Percentiles rank a stretch among this genome's conserved stretches.
These are phyloP conservation scores for Lepiota subincarnata DNA, from an alignment of 768 basidiomycete genomes.

Conservation along the genomic window DNA sequence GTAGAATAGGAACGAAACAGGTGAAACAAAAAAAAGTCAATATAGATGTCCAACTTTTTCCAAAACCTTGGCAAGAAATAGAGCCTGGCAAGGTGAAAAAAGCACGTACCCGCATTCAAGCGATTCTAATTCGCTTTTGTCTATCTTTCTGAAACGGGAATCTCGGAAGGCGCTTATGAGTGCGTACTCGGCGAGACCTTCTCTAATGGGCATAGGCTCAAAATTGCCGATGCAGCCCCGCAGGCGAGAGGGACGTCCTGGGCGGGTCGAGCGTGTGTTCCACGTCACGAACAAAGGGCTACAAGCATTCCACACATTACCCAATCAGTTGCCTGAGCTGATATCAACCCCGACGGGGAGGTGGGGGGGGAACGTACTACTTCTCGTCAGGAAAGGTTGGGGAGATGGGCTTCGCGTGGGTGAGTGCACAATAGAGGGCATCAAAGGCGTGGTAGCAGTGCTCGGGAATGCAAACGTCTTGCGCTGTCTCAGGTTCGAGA, in stretches of 20 bases:
- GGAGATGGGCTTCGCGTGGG: conserved; percentile 47
- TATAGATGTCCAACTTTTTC: conserved; percentile 10
- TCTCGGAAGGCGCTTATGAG: conserved; percentile 89
- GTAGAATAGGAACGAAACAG: background rate
- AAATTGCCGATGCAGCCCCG: conserved; percentile 97
- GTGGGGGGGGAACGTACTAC: conserved; percentile 54
- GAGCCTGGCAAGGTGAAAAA: conserved; percentile 1
- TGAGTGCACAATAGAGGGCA: conserved; percentile 73
- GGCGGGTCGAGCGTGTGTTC: conserved; percentile 68
- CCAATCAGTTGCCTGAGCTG: background rate
- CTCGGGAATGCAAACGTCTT: conserved; percentile 56
- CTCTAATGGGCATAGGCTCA: conserved; percentile 62
- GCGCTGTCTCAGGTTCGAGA: conserved; percentile 22
- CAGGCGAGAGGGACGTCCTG: conserved; percentile 58
- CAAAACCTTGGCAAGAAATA: background rate
- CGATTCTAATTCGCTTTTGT: conserved; percentile 65
- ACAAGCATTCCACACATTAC: background rate
- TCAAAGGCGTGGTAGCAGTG: conserved; percentile 86
- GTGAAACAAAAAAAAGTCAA: conserved; percentile 11
- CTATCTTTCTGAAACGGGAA: conserved; percentile 78
- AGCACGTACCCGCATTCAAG: conserved; percentile 83
- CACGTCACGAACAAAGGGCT: conserved; percentile 97
- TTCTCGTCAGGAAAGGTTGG: conserved; percentile 69
- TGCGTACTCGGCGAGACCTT: conserved; percentile 87
- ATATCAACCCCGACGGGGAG: background rate